Conservation (phyloP, 208 protist species). For the Acanthamoeba royreba region DNA sequence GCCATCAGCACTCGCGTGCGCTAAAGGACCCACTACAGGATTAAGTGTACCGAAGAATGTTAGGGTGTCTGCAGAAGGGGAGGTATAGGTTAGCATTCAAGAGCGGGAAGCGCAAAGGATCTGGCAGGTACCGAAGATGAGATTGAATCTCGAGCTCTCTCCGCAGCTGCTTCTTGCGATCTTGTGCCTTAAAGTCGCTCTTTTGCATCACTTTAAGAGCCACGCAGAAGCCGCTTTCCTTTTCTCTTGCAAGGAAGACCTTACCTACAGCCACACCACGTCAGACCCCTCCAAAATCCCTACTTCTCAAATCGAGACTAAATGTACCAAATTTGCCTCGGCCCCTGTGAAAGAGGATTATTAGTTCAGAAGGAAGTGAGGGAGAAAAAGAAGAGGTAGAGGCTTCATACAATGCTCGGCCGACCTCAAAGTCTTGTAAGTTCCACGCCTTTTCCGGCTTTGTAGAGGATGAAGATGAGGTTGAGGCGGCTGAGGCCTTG, state of each 20-base stretch:
- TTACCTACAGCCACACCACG: conserved; percentile 99
- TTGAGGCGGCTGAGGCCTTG: not conserved
- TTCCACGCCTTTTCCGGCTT: not conserved
- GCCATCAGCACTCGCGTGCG: no score
- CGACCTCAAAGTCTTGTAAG: conserved; percentile 90
- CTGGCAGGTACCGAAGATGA: conserved; percentile 83
- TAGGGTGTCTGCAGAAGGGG: conserved; percentile 83
- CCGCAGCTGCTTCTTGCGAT: conserved; percentile 95
- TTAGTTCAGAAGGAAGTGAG: not conserved
- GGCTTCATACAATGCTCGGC: conserved; percentile 91
- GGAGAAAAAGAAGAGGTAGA: conserved; percentile 45
- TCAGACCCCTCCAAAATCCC: no score
- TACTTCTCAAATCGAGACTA: not conserved
- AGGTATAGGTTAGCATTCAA: not conserved
- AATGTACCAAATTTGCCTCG: not conserved
- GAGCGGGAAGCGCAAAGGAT: not conserved
- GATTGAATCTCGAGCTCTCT: conserved; percentile 99
- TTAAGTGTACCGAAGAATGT: conserved; percentile 89
- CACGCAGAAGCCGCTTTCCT: conserved; percentile 94
- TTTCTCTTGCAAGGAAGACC: conserved; percentile 97
- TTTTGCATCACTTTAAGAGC: conserved; percentile 94
- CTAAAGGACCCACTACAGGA: not conserved
- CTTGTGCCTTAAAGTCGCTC: conserved; percentile 90
- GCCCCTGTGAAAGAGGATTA: not conserved
- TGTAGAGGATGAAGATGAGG: not conserved